Evolutionary conservation across 257 asterid species (phyloP).

Genomic region (Salvia splendens): DNA sequence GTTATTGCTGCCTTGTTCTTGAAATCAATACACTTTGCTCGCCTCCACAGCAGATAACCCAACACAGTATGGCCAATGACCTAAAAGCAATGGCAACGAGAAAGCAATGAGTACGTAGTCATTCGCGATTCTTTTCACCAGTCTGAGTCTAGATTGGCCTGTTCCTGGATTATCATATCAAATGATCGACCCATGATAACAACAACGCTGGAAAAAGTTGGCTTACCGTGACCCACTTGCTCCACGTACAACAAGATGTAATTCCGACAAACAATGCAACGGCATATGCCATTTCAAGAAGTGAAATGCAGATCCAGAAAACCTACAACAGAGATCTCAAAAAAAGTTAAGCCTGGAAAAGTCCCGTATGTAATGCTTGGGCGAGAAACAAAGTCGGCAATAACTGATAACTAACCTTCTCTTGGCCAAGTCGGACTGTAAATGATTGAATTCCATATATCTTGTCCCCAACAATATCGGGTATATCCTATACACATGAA

Average conservation of each 20-base stretch:
- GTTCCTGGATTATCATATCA: background rate
- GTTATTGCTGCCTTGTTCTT: slow-evolving; percentile 66
- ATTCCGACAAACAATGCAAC: slow-evolving; percentile 72
- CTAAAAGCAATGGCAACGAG: slow-evolving; percentile 38
- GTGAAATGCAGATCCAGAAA: slow-evolving; percentile 72
- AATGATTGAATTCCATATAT: slow-evolving; percentile 82
- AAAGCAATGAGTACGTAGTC: slow-evolving; percentile 7
- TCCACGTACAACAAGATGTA: slow-evolving; percentile 65
- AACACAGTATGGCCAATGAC: slow-evolving; percentile 64
- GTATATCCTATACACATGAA: slow-evolving; percentile 69
- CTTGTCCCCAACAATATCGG: slow-evolving; percentile 92
- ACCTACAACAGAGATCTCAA: slow-evolving; percentile 47
- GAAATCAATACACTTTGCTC: slow-evolving; percentile 69
- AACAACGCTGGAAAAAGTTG: slow-evolving; percentile 1
- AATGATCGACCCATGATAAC: background rate
- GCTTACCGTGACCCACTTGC: slow-evolving; percentile 68
- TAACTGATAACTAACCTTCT: slow-evolving; percentile 54
- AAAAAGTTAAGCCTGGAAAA: slow-evolving; percentile 12
- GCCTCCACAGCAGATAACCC: slow-evolving; percentile 71
- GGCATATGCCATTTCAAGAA: slow-evolving; percentile 80
- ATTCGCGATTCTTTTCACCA: background rate
- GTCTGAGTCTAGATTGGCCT: background rate
- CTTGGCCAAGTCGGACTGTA: slow-evolving; percentile 88
- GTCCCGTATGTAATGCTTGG: background rate
- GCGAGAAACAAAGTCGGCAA: background rate